phyloP scores from a whole-genome alignment of 495 filamentous ascomycete species.

The Usnea hakonensis region DNA sequence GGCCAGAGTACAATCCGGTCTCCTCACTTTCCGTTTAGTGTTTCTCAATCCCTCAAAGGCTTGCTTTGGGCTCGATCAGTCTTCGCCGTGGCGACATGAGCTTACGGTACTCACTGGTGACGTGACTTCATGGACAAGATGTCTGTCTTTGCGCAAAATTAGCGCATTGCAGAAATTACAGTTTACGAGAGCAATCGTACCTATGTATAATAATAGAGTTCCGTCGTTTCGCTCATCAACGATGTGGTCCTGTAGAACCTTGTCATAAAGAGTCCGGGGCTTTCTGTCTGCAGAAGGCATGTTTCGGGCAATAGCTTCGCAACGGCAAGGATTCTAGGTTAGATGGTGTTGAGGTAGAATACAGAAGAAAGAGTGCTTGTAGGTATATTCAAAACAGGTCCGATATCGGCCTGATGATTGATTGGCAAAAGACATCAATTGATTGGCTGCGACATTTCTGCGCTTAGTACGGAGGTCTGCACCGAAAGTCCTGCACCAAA shows the following conservation, averaged over 20 bases:
- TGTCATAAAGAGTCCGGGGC: conserved; percentile 93
- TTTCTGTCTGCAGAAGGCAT: conserved; percentile 75
- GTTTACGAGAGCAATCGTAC: conserved; percentile 36
- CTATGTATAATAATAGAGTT: conserved; percentile 88
- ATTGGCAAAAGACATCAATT: neutral
- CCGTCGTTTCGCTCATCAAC: conserved; percentile 91
- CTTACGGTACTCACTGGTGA: conserved; percentile 57
- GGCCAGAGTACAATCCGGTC: conserved; percentile 92
- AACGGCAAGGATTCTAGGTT: neutral
- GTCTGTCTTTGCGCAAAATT: conserved; percentile 53
- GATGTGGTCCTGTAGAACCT: conserved; percentile 88
- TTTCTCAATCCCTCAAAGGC: conserved; percentile 92
- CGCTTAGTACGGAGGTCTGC: neutral
- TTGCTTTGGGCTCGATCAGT: conserved; percentile 52
- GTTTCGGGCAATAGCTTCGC: conserved; percentile 24
- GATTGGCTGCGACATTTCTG: neutral
- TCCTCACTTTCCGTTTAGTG: conserved; percentile 75
- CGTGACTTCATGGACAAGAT: conserved; percentile 96
- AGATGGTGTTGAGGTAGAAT: conserved; percentile 15
- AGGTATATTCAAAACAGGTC: neutral
- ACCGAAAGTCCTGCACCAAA: neutral
- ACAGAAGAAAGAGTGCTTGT: neutral
- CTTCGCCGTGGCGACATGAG: neutral
- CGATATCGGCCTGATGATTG: conserved; percentile 2
- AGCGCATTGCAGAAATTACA: conserved; percentile 18